Evolutionary conservation across 257 asterid genomes (phyloP).

Genomic region (Solanum neorickii): DNA sequence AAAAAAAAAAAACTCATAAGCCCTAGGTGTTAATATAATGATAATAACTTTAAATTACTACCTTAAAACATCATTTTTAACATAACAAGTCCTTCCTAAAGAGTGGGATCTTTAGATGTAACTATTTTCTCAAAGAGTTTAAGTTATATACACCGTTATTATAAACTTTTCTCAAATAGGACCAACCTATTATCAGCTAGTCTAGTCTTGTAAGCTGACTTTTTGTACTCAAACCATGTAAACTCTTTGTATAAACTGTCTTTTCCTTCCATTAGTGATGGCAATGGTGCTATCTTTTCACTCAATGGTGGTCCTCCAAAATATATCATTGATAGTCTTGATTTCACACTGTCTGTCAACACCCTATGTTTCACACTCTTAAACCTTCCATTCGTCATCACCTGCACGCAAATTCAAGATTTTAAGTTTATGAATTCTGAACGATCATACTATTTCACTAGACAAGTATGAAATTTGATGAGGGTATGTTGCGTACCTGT

Average conservation of each 20-base stretch:
- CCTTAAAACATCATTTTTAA: background rate
- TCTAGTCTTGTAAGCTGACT: background rate
- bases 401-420: background rate
- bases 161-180: background rate
- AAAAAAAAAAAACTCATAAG: no score
- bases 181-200: constrained; percentile 2
- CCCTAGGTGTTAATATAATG: background rate
- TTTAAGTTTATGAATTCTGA: background rate
- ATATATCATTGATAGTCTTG: constrained; percentile 11
- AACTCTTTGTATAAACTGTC: constrained; percentile 8
- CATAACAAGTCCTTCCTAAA: background rate
- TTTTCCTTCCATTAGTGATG: constrained; percentile 1
- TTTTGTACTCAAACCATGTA: constrained; percentile 9
- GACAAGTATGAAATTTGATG: background rate
- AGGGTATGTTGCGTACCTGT: constrained; percentile 2
- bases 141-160: background rate
- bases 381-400: constrained; percentile 7
- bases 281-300: constrained; percentile 5
- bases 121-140: background rate
- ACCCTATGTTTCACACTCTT: constrained; percentile 9
- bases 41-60: background rate
- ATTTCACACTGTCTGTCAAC: constrained; percentile 1
- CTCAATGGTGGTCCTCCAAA: constrained; percentile 13
- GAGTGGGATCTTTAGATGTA: background rate
- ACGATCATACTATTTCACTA: no score